A percentile compares a stretch with the other conserved stretches of the same genome.
Conservation (phyloP, 129 eudicot genomes). For the Dittrichia graveolens region DNA sequence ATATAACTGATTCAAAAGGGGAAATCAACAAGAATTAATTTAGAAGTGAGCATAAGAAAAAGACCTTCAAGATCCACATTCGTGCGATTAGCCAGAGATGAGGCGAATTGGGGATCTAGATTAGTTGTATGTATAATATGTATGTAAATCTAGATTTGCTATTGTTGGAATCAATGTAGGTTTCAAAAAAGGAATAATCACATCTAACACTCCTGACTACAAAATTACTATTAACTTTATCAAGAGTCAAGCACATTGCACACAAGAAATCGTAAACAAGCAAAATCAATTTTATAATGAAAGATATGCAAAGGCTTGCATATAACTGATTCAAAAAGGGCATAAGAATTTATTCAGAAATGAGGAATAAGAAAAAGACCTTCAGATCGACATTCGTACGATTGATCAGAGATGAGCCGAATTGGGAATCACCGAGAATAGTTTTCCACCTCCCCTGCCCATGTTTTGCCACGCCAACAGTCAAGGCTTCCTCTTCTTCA, state of each 20-base stretch:
- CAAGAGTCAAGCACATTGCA: not conserved
- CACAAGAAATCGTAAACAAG: not conserved
- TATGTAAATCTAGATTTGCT: conserved; percentile 3
- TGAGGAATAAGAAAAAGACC: conserved; percentile 29
- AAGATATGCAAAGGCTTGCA: conserved; percentile 4
- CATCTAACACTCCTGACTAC: not conserved
- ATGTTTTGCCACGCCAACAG: conserved; percentile 37
- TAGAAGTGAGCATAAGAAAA: not conserved
- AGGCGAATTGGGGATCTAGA: too few relatives aligned
- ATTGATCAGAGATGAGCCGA: conserved; percentile 20
- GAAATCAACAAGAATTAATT: not conserved
- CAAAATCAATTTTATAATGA: not conserved
- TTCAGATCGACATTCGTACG: conserved; percentile 42
- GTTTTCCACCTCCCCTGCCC: conserved; percentile 40
- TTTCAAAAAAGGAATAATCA: conserved; percentile 7
- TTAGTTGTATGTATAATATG: not conserved
- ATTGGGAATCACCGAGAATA: conserved; percentile 36
- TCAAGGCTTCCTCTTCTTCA: conserved; percentile 42
- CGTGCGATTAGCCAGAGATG: conserved; percentile 33
- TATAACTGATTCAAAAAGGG: not conserved
- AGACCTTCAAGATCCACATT: conserved; percentile 44
- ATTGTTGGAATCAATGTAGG: not conserved
- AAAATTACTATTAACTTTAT: not conserved
- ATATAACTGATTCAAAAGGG: not conserved
- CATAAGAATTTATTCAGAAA: not conserved